phyloP scores from a whole-genome alignment of 2,329 filamentous ascomycete species.

The Xylaria sp. region DNA sequence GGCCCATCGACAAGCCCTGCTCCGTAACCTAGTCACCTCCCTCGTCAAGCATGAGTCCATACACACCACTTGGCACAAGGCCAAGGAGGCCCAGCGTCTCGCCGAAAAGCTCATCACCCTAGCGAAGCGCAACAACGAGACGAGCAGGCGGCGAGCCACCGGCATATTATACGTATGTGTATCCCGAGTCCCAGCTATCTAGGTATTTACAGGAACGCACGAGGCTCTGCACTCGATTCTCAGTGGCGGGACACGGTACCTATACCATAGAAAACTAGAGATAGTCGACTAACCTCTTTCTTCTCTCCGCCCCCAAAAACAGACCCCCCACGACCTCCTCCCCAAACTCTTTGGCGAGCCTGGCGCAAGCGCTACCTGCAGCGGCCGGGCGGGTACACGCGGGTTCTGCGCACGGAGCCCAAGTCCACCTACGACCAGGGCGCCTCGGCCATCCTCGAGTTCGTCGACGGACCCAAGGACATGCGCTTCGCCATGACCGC shows the following conservation, averaged over 20 bases:
- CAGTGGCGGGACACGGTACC: no score
- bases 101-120: slow-evolving; percentile 94
- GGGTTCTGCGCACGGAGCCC: slow-evolving; percentile 90
- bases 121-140: slow-evolving; percentile 90
- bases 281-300: not conserved
- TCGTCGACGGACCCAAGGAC: slow-evolving; percentile 93
- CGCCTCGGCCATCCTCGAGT: slow-evolving; percentile 86
- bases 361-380: slow-evolving; percentile 75
- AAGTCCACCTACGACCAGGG: slow-evolving; percentile 84
- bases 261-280: not conserved
- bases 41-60: slow-evolving; percentile 94
- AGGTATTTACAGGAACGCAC: no score
- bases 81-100: slow-evolving; percentile 92
- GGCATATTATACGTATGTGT: slow-evolving; percentile 81
- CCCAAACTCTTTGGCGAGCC: slow-evolving; percentile 90
- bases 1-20: slow-evolving; percentile 85
- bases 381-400: slow-evolving; percentile 91
- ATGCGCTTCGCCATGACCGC: slow-evolving; percentile 95
- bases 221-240: no score
- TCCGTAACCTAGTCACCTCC: slow-evolving; percentile 94
- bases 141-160: slow-evolving; percentile 74
- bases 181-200: no score
- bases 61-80: slow-evolving; percentile 93
- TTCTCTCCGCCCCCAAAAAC: not conserved
- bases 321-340: slow-evolving; percentile 73